Conservation (phyloP, 2,329 filamentous ascomycete species). For the Microcyclospora tardicrescens region DNA sequence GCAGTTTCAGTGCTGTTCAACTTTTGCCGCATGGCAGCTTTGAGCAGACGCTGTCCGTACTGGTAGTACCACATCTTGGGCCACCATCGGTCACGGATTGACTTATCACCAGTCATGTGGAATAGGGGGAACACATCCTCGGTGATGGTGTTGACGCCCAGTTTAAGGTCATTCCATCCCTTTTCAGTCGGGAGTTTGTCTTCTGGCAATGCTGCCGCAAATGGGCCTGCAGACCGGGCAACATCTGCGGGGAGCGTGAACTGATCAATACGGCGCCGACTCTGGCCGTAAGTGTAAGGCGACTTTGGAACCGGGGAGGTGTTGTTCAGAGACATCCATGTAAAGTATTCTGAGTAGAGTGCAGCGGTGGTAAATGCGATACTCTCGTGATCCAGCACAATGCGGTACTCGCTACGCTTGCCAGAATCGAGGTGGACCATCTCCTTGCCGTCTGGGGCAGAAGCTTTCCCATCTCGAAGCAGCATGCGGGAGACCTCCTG, state of each 20-base stretch:
- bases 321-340: conserved; percentile 10
- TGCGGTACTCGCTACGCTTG: conserved; percentile 6
- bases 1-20: background rate
- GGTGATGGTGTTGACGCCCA: conserved; percentile 7
- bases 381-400: conserved; percentile 8
- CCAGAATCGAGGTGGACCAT: background rate
- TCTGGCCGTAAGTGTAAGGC: background rate
- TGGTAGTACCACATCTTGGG: conserved; percentile 9
- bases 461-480: conserved; percentile 1
- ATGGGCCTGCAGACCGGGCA: conserved; percentile 1
- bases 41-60: background rate
- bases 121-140: conserved; percentile 6
- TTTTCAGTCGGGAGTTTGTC: conserved; percentile 1
- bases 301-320: background rate
- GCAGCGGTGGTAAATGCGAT: conserved; percentile 8
- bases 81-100: conserved; percentile 19
- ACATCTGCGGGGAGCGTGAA: conserved; percentile 5
- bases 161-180: conserved; percentile 5
- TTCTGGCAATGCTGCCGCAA: background rate
- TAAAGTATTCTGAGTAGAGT: conserved; percentile 6
- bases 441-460: background rate
- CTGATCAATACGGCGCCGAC: conserved; percentile 5
- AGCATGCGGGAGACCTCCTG: conserved; percentile 7
- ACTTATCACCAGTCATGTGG: conserved; percentile 18
- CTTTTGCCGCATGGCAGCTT: background rate